Base-by-base conservation (phyloP, 306 rosid species). In the Biancaea sappan region DNA sequence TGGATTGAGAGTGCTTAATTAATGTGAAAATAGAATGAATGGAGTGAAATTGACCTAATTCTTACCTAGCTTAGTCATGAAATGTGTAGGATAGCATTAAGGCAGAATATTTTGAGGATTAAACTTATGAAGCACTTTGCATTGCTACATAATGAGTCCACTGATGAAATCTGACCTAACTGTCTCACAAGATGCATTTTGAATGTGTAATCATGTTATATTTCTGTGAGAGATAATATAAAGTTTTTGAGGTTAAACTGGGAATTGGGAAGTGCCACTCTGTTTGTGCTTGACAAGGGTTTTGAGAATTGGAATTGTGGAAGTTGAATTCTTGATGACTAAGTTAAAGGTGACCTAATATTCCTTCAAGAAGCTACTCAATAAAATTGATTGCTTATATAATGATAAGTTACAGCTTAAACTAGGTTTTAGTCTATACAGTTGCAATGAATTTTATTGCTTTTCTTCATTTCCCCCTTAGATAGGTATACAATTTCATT, bases 1-100 rank as follows among this genome's bases (percentile, higher is more conserved):
- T 41, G 44, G 35, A 21, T 66, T 48, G 46, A 22, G 31, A 21
- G 40, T 37, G 24, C 48, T 65, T 35, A 31, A 11, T 31, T 35
- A 5, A 31, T 61, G 51, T 51, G 4, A 25, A 69, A 69, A 32
- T n/a, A 22, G 47, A 69, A 74, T 28, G 10, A 51, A 73, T 37
- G 58, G 16, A 38, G 19, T 24, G 50, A 24, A 41, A 16, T 31
- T 75, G 24, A n/a, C 72, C 29, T 10, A 24, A 16, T 74, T 69
- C 32, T 26, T 9, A 21, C 68, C 40, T 43, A 0, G 58, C 62
- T 31, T 14, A 21, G 48, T 35, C 81, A 28, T 37, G 21, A 21
- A 19, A 51, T 51, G 16, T 50, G 59, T 26, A 9, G 12, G 41
- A 62, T 50, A 29, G 38, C 53, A 31, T 11, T 54, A 35, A 28